Evolutionary conservation across 2,329 filamentous ascomycete genomes (phyloP), one percentile per base, ranked within the genome.

Genomic region (Calonectria pseudoreteaudii): DNA sequence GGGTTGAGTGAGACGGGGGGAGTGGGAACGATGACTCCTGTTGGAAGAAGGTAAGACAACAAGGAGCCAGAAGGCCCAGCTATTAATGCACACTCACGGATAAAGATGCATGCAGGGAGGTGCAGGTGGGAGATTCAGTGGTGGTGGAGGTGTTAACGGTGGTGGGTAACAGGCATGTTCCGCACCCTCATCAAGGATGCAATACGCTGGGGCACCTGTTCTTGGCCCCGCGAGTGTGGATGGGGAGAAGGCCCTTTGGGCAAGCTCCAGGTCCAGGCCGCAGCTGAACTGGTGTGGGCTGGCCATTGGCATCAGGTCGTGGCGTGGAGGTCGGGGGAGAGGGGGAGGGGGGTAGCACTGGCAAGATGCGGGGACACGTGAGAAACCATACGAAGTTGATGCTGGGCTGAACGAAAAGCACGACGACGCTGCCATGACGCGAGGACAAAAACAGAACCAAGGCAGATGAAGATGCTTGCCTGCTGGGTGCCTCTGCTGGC

Each of bases 361-460:
- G 66, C 74, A 69, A 79, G 79, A 78, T 80, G 79, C 79, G 79
- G 79, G 79, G 79, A 80, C 79, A 80, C 74, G 78, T 80, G 79
- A 80, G 78, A 68, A 71, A 74, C 74, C 68, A 72, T 56, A 71
- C 68, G 64, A 70, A 66, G 70, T 77, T 78, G 79, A 80, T 80
- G 78, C 79, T 78, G 62, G 75, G 31, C 10, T 34, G 31, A 70
- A 71, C n/a, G 74, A 53, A 38, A 30, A 64, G 67, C 56, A 66
- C 10, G 64, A 68, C 68, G 70, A 72, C 71, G 77, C 56, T 71
- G 77, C 70, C 73, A 80, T 80, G 79, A 80, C 79, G 79, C 78
- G 71, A 41, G 65, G 64, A 36, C 65, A 34, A 65, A 68, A 66
- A 72, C 58, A 72, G 60, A 71, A 31, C 53, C 56, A 60, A 68